Conservation (phyloP, 2,329 filamentous ascomycete genomes). For the Corynespora cassiicola region DNA sequence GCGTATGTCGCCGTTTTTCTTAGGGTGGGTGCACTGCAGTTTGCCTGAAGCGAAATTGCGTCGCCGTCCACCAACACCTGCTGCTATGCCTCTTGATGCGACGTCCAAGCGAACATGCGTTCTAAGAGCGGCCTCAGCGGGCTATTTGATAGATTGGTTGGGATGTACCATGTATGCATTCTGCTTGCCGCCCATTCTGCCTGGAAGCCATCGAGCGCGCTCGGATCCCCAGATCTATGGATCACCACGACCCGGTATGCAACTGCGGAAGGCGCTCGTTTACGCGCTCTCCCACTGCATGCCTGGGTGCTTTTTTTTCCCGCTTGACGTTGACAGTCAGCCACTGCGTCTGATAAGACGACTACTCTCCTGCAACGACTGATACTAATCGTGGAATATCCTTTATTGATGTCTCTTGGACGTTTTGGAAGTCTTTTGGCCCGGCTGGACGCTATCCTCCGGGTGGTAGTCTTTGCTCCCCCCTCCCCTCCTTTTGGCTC, state of each 20-base stretch:
- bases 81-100: conserved; percentile 5
- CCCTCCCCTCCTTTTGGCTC: conserved; percentile 3
- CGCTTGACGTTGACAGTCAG: conserved; percentile 4
- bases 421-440: too few species aligned
- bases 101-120: conserved; percentile 29
- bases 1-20: conserved; percentile 33
- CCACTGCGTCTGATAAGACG: too few species aligned
- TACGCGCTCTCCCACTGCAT: conserved; percentile 1
- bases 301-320: conserved; percentile 5
- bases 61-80: conserved; percentile 12
- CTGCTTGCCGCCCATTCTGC: conserved; percentile 29
- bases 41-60: conserved; percentile 28
- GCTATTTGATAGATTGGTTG: conserved; percentile 22
- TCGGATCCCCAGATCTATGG: conserved; percentile 26
- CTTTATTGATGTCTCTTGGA: conserved; percentile 4
- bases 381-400: conserved; percentile 1
- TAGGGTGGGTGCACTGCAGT: conserved; percentile 40
- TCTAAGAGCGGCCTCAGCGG: conserved; percentile 32
- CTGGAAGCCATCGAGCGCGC: conserved; percentile 21
- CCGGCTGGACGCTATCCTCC: too few species aligned
- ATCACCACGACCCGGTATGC: conserved; percentile 28
- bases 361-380: conserved; percentile 2
- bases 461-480: not conserved
- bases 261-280: conserved; percentile 25
- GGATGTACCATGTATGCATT: conserved; percentile 30